Percentiles rank a stretch among this genome's conserved stretches.
phyloP scores from a whole-genome alignment of 2,329 filamentous ascomycete species.

The Botrytis deweyae region DNA sequence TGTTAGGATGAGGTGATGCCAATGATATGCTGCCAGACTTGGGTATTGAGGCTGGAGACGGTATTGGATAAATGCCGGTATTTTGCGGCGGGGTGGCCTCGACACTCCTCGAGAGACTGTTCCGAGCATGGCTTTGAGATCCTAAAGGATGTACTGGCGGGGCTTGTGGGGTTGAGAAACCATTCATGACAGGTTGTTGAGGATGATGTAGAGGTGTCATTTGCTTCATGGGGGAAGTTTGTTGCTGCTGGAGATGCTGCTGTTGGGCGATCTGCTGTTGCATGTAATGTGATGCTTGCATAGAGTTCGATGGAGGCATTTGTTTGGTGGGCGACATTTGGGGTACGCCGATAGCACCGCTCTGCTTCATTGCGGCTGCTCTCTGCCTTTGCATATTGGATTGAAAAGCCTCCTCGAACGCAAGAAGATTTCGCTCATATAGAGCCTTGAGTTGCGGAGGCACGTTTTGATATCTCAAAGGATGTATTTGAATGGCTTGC shows the following conservation, averaged over 20 bases:
- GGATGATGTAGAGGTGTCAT: conserved; percentile 45
- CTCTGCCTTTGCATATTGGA: conserved; percentile 52
- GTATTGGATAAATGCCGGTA: conserved; percentile 45
- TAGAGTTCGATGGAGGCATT: conserved; percentile 46
- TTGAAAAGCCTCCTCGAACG: conserved; percentile 72
- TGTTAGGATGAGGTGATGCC: conserved; percentile 34
- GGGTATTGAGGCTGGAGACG: conserved; percentile 45
- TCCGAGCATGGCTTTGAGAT: conserved; percentile 48
- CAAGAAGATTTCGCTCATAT: conserved; percentile 72
- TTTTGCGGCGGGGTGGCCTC: conserved; percentile 44
- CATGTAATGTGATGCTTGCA: conserved; percentile 55
- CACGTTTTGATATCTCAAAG: conserved; percentile 64
- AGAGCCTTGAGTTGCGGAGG: conserved; percentile 67
- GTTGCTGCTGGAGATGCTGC: conserved; percentile 50
- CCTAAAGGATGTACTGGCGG: conserved; percentile 45
- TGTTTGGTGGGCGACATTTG: conserved; percentile 44
- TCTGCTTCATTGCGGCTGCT: conserved; percentile 35
- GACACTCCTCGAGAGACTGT: conserved; percentile 52
- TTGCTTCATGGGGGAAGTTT: conserved; percentile 49
- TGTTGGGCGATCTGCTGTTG: conserved; percentile 47
- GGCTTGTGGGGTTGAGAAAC: conserved; percentile 48
- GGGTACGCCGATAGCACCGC: conserved; percentile 41
- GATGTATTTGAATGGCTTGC: conserved; percentile 59
- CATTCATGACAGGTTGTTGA: conserved; percentile 50
- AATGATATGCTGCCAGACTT: conserved; percentile 33